Conservation (phyloP, 2,329 filamentous ascomycete species). For the Talaromyces sp. region DNA sequence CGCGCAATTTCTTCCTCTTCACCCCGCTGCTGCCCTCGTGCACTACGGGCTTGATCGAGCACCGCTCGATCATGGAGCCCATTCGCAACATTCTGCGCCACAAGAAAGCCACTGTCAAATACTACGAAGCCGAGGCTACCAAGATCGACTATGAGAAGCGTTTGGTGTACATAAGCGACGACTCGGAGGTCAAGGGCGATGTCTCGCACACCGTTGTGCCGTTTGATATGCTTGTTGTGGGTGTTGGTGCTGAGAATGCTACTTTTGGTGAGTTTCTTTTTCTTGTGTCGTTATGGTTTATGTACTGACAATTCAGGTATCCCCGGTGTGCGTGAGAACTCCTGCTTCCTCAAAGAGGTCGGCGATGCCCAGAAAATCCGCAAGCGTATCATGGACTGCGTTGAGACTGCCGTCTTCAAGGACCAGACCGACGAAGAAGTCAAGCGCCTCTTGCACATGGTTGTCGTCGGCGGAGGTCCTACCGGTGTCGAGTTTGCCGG, state of each 20-base stretch:
- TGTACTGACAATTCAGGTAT: constrained; percentile 52
- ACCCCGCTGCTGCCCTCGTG: constrained; percentile 95
- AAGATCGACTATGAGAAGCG: constrained; percentile 92
- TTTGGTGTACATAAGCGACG: constrained; percentile 83
- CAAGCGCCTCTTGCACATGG: constrained; percentile 95
- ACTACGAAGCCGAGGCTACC: constrained; percentile 95
- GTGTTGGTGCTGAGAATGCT: constrained; percentile 95
- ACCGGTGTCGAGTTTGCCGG: constrained; percentile 98
- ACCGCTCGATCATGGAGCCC: constrained; percentile 99
- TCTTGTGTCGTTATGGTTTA: neutral
- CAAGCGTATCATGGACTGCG: constrained; percentile 99
- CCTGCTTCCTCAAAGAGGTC: constrained; percentile 98
- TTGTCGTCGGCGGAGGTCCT: constrained; percentile 86
- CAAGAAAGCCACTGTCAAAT: constrained; percentile 90
- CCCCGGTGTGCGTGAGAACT: constrained; percentile 88
- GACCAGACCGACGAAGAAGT: constrained; percentile 83
- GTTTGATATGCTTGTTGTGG: constrained; percentile 97
- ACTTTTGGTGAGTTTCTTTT: constrained; percentile 70
- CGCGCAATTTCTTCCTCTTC: constrained; percentile 99
- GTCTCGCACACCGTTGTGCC: constrained; percentile 79
- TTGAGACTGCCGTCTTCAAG: constrained; percentile 98
- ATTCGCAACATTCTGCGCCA: constrained; percentile 92
- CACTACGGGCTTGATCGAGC: constrained; percentile 95
- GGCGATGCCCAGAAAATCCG: constrained; percentile 92
- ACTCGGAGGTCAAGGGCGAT: constrained; percentile 85